Evolutionary conservation across 306 rosid species (phyloP).

Genomic region (Phaseolus lunatus): DNA sequence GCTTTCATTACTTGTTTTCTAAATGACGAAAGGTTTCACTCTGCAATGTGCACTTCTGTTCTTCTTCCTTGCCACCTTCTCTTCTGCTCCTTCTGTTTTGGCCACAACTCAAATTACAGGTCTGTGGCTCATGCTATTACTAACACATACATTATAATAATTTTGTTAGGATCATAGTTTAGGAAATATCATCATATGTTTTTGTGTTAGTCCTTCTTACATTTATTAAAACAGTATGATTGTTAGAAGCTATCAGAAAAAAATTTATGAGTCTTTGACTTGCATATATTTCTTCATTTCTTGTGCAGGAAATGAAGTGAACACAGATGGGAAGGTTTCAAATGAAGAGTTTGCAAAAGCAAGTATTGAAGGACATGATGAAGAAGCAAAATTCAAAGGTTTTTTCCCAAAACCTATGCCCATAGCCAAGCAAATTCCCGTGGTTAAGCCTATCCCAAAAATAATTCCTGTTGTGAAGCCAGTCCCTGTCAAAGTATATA

Average conservation of each 20-base stretch:
- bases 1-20: constrained; percentile 23
- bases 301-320: constrained; percentile 34
- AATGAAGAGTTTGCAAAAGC: not conserved
- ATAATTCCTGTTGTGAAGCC: not conserved
- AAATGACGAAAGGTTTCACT: constrained; percentile 16
- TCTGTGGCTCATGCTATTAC: not conserved
- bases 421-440: no score
- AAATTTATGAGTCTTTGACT: not conserved
- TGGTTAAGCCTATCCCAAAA: not conserved
- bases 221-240: no score
- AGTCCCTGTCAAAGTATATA: not conserved
- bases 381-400: constrained; percentile 1
- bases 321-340: constrained; percentile 26
- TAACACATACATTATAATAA: not conserved
- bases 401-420: not conserved
- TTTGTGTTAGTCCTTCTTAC: not conserved
- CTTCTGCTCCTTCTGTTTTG: not conserved
- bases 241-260: not conserved
- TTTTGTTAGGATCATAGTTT: not conserved
- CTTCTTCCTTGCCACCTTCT: constrained; percentile 5
- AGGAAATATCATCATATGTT: not conserved
- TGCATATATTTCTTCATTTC: not conserved
- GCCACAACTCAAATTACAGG: constrained; percentile 29
- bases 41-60: not conserved
- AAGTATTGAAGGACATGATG: not conserved